Percentiles rank a stretch among this genome's conserved stretches.
These are phyloP conservation scores for Magnolia sinica DNA, from an alignment of 164 flowering plant genomes.

Conservation along the genomic window DNA sequence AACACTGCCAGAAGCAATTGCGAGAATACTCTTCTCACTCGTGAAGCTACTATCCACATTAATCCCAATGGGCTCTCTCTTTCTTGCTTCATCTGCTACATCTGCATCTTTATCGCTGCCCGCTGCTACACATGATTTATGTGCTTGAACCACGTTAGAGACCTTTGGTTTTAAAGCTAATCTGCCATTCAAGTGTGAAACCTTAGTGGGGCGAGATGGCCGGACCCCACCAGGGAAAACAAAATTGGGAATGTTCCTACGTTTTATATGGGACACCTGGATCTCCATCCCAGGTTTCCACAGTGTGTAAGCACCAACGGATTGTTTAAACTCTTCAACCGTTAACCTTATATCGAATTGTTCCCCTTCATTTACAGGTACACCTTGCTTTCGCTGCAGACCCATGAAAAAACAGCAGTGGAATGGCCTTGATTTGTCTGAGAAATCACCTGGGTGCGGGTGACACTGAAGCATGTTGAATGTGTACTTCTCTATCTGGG, in stretches of 20 bases:
- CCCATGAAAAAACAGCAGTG: slow-evolving; percentile 85
- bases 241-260: slow-evolving; percentile 61
- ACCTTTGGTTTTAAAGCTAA: slow-evolving; percentile 24
- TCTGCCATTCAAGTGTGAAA: slow-evolving; percentile 32
- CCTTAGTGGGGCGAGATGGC: slow-evolving; percentile 51
- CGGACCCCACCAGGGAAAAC: slow-evolving; percentile 82
- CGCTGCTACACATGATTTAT: slow-evolving; percentile 16
- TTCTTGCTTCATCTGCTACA: slow-evolving; percentile 11
- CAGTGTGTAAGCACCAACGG: slow-evolving; percentile 47
- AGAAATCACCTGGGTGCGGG: slow-evolving; percentile 68
- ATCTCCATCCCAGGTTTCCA: slow-evolving; percentile 85
- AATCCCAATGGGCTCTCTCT: slow-evolving; percentile 18
- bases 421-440: slow-evolving; percentile 50
- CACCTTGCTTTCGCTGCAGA: slow-evolving; percentile 70
- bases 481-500: slow-evolving; percentile 80
- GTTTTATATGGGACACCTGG: slow-evolving; percentile 58
- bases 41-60: not conserved
- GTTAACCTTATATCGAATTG: slow-evolving; percentile 79
- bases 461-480: slow-evolving; percentile 76
- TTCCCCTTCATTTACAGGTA: slow-evolving; percentile 51
- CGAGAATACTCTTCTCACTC: not conserved
- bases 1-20: not conserved
- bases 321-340: slow-evolving; percentile 74
- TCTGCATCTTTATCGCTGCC: slow-evolving; percentile 11
- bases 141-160: slow-evolving; percentile 24